Evolutionary conservation across 257 asterid species (phyloP), one percentile per base, ranked within the genome.

Genomic region (Lycium ferocissimum): DNA sequence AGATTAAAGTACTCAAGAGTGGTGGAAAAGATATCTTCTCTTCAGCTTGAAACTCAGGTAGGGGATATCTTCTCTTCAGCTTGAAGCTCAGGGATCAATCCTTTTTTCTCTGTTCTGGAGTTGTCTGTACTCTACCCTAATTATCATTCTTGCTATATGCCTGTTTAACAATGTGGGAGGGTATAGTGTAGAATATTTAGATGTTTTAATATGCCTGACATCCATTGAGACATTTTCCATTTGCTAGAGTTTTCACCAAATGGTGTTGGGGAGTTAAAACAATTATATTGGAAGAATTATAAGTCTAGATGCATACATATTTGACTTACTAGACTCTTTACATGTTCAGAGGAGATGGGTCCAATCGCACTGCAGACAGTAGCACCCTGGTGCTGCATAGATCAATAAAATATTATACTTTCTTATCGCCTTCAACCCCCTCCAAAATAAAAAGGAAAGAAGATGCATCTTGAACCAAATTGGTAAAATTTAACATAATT

Each of bases 11-110:
- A 90, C 90, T 89, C 96, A 12, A 94, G 85, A 78, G 79, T 97
- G 83, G 81, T 89, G 57, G 92, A 92, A 86, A 97, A 88, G 90
- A 94, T 94, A 85, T 88, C 91, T 78, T 94, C 91, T 7, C 94
- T 95, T 90, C 91, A 94, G 90, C 90, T 90, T 71, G 99, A 97
- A 89, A 92, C 89, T 76, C 89, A 91, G 94, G 99, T 96, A 83
- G 62, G 89, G 40, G 53, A 83, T 51, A 57, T 83, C 82, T 79
- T 83, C 78, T 75, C 62, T 14, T 57, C n/a, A 40, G 18, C 85
- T 82, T 65, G n/a, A 47, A 43, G 57, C 57, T n/a, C 38, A 45
- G 43, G 15, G 59, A 11, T 75, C 43, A 26, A 49, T 49, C 61
- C 61, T 75, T 47, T 6, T 73, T 35, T 49, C 43, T 45, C 80